These are phyloP conservation scores for thale cress (Arabidopsis thaliana) DNA, from an alignment of 345 rosid species.

Conservation along the genomic window TAIR10.1 NC_003074.8:1609001-1609500, in stretches of 20 bases:
- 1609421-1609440: constrained; percentile 62
- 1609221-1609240: not conserved
- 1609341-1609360: constrained; percentile 10
- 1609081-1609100: constrained; percentile 43
- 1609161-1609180: constrained; percentile 48
- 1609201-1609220: not conserved
- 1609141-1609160: constrained; percentile 46
- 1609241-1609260: constrained; percentile 24
- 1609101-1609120: constrained; percentile 48
- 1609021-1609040: not conserved
- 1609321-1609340: constrained; percentile 20
- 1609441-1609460: constrained; percentile 57
- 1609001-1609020: not conserved
- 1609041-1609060: not conserved
- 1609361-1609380: constrained; percentile 15
- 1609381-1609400: constrained; percentile 38
- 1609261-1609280: constrained; percentile 39
- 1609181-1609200: constrained; percentile 18
- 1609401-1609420: constrained; percentile 38
- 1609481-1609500: constrained; percentile 59
- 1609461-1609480: constrained; percentile 48
- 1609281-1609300: constrained; percentile 2
- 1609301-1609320: not conserved
- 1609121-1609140: constrained; percentile 54
- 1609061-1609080: constrained; percentile 34